These are phyloP conservation scores for Penstemon barbatus DNA, from an alignment of 257 asterid genomes.

Conservation along the genomic window DNA sequence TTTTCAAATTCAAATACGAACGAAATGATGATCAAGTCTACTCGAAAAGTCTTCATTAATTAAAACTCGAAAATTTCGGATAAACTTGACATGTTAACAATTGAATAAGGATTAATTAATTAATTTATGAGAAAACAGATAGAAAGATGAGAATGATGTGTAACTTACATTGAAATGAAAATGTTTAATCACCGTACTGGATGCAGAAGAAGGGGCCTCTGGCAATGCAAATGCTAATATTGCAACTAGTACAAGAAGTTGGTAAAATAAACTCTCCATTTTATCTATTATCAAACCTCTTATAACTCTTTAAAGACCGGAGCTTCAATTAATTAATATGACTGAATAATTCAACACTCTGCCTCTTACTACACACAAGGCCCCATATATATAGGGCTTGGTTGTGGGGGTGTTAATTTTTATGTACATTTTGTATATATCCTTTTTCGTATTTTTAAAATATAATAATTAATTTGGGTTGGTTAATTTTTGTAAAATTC, in stretches of 20 bases:
- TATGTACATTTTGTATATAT: no score
- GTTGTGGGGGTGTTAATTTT: no score
- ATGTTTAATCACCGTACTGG: conserved; percentile 34
- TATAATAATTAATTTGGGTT: no score
- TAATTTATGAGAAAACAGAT: not conserved
- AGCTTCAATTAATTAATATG: not conserved
- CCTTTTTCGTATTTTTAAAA: no score
- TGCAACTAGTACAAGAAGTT: conserved; percentile 27
- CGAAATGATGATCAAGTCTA: not conserved
- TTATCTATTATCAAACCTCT: not conserved
- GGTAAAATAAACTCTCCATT: conserved; percentile 43
- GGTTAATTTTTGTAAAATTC: no score
- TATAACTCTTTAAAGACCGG: not conserved
- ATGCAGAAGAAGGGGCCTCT: conserved; percentile 36
- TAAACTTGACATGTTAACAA: not conserved
- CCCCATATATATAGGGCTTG: conserved; percentile 19
- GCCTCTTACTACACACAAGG: conserved; percentile 1
- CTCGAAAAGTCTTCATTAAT: no score
- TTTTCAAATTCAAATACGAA: not conserved
- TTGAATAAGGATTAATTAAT: no score
- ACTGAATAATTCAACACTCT: not conserved
- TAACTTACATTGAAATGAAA: conserved; percentile 58
- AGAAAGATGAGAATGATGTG: not conserved
- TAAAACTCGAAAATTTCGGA: not conserved
- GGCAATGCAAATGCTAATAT: conserved; percentile 24